Evolutionary conservation across 495 filamentous ascomycete genomes (phyloP), one percentile per base, ranked within the genome.

Genomic region (Annulohypoxylon maeteangense): DNA sequence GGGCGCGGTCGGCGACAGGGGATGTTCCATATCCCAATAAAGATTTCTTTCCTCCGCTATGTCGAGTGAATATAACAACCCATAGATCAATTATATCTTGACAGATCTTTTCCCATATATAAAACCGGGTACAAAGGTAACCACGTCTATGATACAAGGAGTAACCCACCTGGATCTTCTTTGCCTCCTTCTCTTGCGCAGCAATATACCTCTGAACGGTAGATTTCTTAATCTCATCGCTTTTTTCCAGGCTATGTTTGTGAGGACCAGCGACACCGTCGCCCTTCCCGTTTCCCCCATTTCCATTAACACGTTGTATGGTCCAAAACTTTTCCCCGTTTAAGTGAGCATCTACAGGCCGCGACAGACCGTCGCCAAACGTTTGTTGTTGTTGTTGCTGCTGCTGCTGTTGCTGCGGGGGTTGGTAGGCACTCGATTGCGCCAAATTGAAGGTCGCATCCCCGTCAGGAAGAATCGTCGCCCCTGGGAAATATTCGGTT

Each of bases 221-320:
- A 68, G 92, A 93, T 81, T 93, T 94, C 81, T 96, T 96, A 25
- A 95, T 90, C 51, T 88, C 87, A 77, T 97, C 93, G 69, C 92
- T 94, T 68, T 92, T 91, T 58, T 88, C 88, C 27, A 97, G 79
- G 0, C 87, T 87, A 79, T 97, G 93, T 62, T 89, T 90, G 79
- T 97, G 93, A 80, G 87, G 75, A 82, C 89, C 78, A 7, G 80
- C 76, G 36, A 91, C 86, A 5, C 88, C 90, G 70, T 90, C 87
- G 50, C 87, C 87, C 74, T 91, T 92, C 22, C 91, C 91, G 76
- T 91, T 92, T 1, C 84, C 88, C 7, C 89, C 90, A 83, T 90
- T 92, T 0, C 91, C 89, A 83, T 93, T 92, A 12, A 94, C 90
- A 31, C 92, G 84, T 74, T 92, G 89, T 38, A 93, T 90, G 1